Evolutionary conservation across 495 filamentous ascomycete genomes (phyloP).

Genomic region (Xylaria flabelliformis): DNA sequence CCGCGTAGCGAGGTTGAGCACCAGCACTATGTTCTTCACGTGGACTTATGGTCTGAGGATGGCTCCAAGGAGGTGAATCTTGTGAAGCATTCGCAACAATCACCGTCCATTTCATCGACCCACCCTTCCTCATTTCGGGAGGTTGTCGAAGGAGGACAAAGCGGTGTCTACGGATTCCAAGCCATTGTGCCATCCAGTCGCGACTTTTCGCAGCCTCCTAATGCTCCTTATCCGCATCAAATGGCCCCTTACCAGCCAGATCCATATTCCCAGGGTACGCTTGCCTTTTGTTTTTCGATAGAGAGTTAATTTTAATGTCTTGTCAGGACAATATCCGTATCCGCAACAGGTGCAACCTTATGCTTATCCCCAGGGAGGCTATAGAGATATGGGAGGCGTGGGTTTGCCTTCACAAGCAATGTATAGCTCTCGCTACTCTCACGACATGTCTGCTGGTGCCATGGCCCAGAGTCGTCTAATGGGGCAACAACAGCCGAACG

Average conservation of each 20-base stretch:
- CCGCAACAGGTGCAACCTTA: constrained; percentile 40
- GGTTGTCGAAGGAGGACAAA: constrained; percentile 41
- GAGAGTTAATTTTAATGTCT: constrained; percentile 28
- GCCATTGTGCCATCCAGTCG: constrained; percentile 46
- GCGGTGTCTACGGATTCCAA: constrained; percentile 39
- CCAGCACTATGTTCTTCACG: constrained; percentile 88
- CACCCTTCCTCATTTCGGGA: constrained; percentile 78
- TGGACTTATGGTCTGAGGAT: constrained; percentile 89
- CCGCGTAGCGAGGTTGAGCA: constrained; percentile 67
- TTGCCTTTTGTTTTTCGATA: constrained; percentile 38
- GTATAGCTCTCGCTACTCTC: constrained; percentile 42
- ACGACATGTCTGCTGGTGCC: constrained; percentile 40
- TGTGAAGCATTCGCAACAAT: constrained; percentile 84
- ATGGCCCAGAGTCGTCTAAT: constrained; percentile 49
- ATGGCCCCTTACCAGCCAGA: constrained; percentile 49
- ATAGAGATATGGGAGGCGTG: constrained; percentile 40
- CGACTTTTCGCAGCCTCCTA: constrained; percentile 46
- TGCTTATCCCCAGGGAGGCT: constrained; percentile 38
- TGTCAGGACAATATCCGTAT: constrained; percentile 50
- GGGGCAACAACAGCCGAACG: constrained; percentile 54
- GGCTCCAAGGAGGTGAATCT: constrained; percentile 91
- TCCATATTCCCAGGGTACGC: constrained; percentile 45
- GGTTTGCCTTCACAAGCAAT: constrained; percentile 42
- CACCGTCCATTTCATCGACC: constrained; percentile 87
- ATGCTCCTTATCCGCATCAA: constrained; percentile 42